Percentiles rank a stretch among this genome's conserved stretches.
These are phyloP conservation scores for Aureobasidium lini DNA, from an alignment of 2,329 filamentous ascomycete species.

Conservation along the genomic window DNA sequence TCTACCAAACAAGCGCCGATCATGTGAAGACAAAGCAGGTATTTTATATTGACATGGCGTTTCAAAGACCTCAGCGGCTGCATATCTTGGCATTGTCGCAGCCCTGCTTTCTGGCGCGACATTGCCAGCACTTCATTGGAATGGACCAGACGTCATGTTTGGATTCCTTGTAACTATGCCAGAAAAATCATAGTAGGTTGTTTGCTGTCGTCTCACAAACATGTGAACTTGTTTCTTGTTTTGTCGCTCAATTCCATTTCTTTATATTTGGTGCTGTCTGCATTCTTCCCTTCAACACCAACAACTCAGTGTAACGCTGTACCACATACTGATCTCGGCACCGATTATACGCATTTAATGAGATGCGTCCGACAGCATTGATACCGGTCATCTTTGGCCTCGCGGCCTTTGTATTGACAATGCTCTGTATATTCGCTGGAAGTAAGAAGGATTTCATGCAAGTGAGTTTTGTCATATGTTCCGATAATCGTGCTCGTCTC, in stretches of 20 bases:
- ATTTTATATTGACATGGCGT: slow-evolving; percentile 11
- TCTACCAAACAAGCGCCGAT: background rate
- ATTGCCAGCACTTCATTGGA: slow-evolving; percentile 6
- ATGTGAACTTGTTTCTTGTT: background rate
- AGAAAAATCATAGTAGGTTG: background rate
- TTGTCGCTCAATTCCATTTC: background rate
- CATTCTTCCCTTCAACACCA: background rate
- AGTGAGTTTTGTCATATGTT: background rate
- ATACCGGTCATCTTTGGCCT: slow-evolving; percentile 46
- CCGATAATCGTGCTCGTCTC: too few relatives aligned
- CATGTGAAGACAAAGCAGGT: background rate
- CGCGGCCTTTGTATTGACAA: slow-evolving; percentile 49
- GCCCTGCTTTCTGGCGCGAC: slow-evolving; percentile 7
- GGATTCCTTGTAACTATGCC: slow-evolving; percentile 1
- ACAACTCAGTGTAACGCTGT: too few relatives aligned
- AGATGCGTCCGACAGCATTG: slow-evolving; percentile 42
- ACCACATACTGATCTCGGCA: background rate
- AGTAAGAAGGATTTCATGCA: slow-evolving; percentile 50
- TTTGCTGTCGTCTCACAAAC: slow-evolving; percentile 1
- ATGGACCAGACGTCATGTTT: slow-evolving; percentile 13
- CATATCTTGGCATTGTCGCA: slow-evolving; percentile 13
- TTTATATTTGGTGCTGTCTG: too few relatives aligned
- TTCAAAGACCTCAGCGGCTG: slow-evolving; percentile 1
- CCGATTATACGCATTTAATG: slow-evolving; percentile 4
- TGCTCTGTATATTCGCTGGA: slow-evolving; percentile 56